Base-by-base conservation (phyloP, 257 asterid species). In the Solanum sparsipilum region DNA sequence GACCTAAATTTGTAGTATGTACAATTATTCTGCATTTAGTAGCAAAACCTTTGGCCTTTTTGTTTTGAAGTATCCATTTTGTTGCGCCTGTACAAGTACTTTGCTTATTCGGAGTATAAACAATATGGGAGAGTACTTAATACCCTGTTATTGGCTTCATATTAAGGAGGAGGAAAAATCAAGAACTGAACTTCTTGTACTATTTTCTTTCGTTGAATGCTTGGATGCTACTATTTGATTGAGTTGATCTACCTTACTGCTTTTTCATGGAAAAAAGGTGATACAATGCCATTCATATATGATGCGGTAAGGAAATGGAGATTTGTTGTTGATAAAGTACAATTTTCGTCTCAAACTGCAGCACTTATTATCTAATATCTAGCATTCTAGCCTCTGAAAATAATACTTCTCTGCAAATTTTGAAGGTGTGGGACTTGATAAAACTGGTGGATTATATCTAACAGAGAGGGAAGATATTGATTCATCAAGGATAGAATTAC, bases 201-300 rank as follows among this genome's bases (percentile, higher is more conserved):
- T 35, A 75, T 38, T 38, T 74, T 75, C 23, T 36, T 75, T 38
- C 39, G 21, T 23, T 29, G 83, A 75, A 75, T 76, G 31, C 5
- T 36, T 74, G 32, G 48, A 41, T 41, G 46, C 56, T 36, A 38
- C 56, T 36, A 75, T 21, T 63, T 44, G 27, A 44, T 67, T 73
- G n/a, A 35, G 36, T 31, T 84, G 23, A 41, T 20, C 44, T 39
- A 25, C 31, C 11, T 16, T 32, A 38, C 48, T 67, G 29, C 74
- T 75, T 39, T 34, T 86, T 85, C 46, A 39, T 96, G 99, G 98
- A 92, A 93, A 89, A 92, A 89, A 46, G 99, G 97, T 25, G 93
- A 96, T 84, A 93, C 98, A 1, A 95, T 96, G 99, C 98, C 99
- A 21, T 97, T 97, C 92, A 94, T 97, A 85, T 95, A 87, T 90